Percentiles rank a stretch among this genome's conserved stretches.
Conservation (phyloP, 805 yeast species). For the Saccharomycopsis oosterbeekiorum region DNA sequence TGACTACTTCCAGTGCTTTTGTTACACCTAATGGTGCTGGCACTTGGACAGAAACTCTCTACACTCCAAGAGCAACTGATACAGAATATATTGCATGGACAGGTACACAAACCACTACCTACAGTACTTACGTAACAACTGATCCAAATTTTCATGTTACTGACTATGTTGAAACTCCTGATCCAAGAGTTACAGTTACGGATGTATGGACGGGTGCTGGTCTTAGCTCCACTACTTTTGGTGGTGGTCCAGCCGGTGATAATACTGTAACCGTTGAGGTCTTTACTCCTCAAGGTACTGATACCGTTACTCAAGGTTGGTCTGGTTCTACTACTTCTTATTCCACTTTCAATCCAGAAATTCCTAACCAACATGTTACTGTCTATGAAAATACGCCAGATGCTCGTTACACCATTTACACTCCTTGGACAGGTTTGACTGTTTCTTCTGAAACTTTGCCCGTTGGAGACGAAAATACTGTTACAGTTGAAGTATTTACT, state of each 20-base stretch:
- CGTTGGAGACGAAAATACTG: neutral
- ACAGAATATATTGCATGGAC: constrained; percentile 4
- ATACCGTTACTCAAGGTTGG: constrained; percentile 6
- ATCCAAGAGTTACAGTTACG: neutral
- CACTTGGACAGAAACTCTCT: too few relatives aligned
- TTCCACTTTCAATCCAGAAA: constrained; percentile 1
- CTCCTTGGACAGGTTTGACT: neutral
- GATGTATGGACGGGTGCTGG: too few relatives aligned
- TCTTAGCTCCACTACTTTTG: too few relatives aligned
- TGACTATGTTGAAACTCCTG: constrained; percentile 1
- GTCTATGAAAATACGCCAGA: constrained; percentile 2
- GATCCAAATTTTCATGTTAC: neutral
- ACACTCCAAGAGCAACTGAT: too few relatives aligned
- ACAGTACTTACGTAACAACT: neutral
- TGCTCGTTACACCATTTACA: neutral
- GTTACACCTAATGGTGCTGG: too few relatives aligned
- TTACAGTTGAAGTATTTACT: neutral
- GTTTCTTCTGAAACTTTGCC: neutral
- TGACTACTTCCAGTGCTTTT: too few relatives aligned
- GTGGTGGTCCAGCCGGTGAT: too few relatives aligned
- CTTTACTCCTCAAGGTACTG: too few relatives aligned
- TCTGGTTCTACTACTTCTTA: constrained; percentile 6
- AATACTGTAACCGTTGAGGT: too few relatives aligned
- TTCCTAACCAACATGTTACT: constrained; percentile 1
- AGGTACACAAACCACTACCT: constrained; percentile 3